Percentiles rank a stretch among this genome's conserved stretches.
Conservation (phyloP, 2,329 filamentous ascomycete species). For the Trichophyton equinum region DNA sequence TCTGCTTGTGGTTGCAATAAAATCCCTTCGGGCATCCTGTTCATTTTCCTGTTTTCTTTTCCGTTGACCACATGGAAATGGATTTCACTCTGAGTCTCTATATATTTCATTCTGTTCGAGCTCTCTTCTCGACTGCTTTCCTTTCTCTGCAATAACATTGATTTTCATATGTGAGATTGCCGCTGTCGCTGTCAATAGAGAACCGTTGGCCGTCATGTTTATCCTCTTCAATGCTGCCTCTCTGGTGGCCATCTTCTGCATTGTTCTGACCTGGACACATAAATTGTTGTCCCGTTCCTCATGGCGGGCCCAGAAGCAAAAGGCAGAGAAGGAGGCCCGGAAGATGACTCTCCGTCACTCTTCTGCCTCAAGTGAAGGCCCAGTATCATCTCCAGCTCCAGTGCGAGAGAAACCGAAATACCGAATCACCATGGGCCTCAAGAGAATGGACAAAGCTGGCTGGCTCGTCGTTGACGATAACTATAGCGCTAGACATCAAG, state of each 20-base stretch:
- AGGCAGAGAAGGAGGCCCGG: not conserved
- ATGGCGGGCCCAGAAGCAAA: not conserved
- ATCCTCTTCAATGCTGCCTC: constrained; percentile 1
- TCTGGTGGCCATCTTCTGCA: not conserved
- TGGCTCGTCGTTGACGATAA: constrained; percentile 40
- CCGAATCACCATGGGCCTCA: constrained; percentile 38
- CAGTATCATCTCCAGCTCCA: not conserved
- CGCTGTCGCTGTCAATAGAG: not conserved
- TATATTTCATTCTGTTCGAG: not conserved
- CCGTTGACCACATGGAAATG: not conserved
- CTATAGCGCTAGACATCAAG: constrained; percentile 33
- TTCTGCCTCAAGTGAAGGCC: not conserved
- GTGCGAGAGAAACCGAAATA: constrained; percentile 17
- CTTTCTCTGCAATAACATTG: not conserved
- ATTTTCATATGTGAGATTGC: not conserved
- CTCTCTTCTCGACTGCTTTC: not conserved
- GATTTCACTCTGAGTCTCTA: constrained; percentile 1
- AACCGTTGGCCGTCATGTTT: not conserved
- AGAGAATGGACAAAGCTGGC: constrained; percentile 33
- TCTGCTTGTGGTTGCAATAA: not conserved
- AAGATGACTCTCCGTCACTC: not conserved
- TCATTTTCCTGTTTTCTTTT: not conserved
- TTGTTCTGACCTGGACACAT: not conserved
- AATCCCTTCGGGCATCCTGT: not conserved
- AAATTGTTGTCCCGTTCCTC: not conserved